These are phyloP conservation scores for Amanita pallidorosea DNA, from an alignment of 768 basidiomycete genomes.

Conservation along the genomic window DNA sequence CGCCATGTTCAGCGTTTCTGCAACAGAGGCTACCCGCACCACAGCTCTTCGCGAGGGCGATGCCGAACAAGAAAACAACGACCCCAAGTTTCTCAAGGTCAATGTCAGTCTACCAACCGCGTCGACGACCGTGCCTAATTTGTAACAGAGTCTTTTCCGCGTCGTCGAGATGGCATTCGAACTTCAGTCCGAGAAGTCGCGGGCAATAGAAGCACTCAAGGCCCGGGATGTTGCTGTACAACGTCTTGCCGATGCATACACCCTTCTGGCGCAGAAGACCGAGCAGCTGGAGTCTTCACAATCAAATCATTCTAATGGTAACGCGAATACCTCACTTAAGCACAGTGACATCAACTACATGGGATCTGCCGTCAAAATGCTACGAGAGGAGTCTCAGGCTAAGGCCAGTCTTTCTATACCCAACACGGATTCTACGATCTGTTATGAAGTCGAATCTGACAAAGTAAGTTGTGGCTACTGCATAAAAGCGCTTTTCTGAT, in stretches of 20 bases:
- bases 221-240: slow-evolving; percentile 56
- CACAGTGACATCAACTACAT: slow-evolving; percentile 28
- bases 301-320: slow-evolving; percentile 21
- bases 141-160: slow-evolving; percentile 32
- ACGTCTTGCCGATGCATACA: slow-evolving; percentile 48
- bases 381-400: slow-evolving; percentile 17
- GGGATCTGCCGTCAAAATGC: slow-evolving; percentile 21
- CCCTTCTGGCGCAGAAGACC: slow-evolving; percentile 51
- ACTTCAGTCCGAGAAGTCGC: slow-evolving; percentile 39
- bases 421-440: slow-evolving; percentile 24
- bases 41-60: background rate
- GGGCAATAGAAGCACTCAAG: slow-evolving; percentile 43
- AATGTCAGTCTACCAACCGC: background rate
- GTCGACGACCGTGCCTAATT: background rate
- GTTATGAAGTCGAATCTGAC: slow-evolving; percentile 22
- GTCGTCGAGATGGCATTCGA: slow-evolving; percentile 44
- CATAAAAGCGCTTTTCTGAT: background rate
- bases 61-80: background rate
- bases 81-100: background rate
- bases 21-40: background rate
- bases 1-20: background rate
- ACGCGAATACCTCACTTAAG: background rate
- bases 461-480: slow-evolving; percentile 15
- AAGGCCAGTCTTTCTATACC: slow-evolving; percentile 8
- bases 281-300: slow-evolving; percentile 37